These are phyloP conservation scores for Immersiella caudata DNA, from an alignment of 495 filamentous ascomycete genomes.

Conservation along the genomic window DNA sequence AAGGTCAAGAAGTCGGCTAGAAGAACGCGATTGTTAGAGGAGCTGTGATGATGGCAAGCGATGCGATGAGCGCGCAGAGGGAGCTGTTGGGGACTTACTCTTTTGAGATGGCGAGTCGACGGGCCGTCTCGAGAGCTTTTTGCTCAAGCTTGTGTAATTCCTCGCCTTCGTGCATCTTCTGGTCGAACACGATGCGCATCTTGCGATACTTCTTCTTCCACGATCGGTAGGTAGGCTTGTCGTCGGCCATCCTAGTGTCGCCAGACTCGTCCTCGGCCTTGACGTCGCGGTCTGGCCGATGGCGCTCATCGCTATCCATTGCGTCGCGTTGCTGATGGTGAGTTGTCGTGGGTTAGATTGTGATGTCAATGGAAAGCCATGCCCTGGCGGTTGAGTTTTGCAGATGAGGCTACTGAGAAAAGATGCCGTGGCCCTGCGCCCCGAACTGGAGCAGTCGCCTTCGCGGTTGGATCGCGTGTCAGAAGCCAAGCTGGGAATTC, in stretches of 20 bases:
- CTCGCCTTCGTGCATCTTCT: conserved; percentile 78
- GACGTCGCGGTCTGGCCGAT: conserved; percentile 27
- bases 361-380: neutral
- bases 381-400: neutral
- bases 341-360: neutral
- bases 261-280: conserved; percentile 40
- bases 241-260: conserved; percentile 39
- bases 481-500: conserved; percentile 1
- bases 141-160: conserved; percentile 75
- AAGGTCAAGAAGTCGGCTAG: conserved; percentile 77
- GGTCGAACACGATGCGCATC: conserved; percentile 82
- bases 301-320: conserved; percentile 36
- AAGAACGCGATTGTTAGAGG: conserved; percentile 8
- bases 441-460: conserved; percentile 2
- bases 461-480: conserved; percentile 22
- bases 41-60: conserved; percentile 18
- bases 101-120: conserved; percentile 82
- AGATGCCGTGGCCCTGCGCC: neutral
- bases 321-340: neutral
- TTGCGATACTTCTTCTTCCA: conserved; percentile 95
- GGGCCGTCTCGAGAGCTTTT: conserved; percentile 72
- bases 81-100: conserved; percentile 50
- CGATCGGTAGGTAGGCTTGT: conserved; percentile 46
- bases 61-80: neutral
- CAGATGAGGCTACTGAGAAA: neutral